Percentiles rank a stretch among this genome's conserved stretches.
These are phyloP conservation scores for Gossypium davidsonii DNA, from an alignment of 441 rosid species.

Conservation along the genomic window DNA sequence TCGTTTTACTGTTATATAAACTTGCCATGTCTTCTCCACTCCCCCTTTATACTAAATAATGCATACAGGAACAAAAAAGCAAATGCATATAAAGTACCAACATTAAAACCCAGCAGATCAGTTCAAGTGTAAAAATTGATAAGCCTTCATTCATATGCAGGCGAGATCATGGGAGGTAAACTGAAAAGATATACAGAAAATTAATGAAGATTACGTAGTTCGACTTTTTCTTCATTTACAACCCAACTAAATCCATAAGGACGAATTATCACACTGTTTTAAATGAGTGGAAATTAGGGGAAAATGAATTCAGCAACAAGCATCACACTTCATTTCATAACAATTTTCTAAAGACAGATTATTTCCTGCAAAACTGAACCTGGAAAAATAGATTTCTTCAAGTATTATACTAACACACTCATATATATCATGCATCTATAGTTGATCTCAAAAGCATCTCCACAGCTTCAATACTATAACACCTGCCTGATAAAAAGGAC, in stretches of 20 bases:
- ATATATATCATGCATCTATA: background rate
- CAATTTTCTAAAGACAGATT: background rate
- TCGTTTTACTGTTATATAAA: background rate
- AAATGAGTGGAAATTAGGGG: background rate
- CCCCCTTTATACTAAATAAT: background rate
- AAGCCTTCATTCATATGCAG: conserved; percentile 1
- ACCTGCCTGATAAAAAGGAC: background rate
- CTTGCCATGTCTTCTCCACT: background rate
- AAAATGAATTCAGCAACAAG: background rate
- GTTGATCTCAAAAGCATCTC: background rate
- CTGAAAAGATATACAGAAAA: background rate
- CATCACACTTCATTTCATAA: background rate
- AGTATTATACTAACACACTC: background rate
- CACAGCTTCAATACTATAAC: background rate
- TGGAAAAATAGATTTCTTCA: background rate
- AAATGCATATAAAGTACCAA: background rate
- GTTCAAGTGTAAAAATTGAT: background rate
- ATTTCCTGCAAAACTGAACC: background rate
- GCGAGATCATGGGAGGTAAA: conserved; percentile 1
- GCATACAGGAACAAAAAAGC: background rate
- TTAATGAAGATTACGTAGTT: background rate
- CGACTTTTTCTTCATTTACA: background rate
- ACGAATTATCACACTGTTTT: background rate
- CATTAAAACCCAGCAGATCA: background rate
- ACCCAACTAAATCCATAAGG: background rate